Base-by-base conservation (phyloP, 1,284 basidiomycete genomes). In the Pterulicium gracile region DNA sequence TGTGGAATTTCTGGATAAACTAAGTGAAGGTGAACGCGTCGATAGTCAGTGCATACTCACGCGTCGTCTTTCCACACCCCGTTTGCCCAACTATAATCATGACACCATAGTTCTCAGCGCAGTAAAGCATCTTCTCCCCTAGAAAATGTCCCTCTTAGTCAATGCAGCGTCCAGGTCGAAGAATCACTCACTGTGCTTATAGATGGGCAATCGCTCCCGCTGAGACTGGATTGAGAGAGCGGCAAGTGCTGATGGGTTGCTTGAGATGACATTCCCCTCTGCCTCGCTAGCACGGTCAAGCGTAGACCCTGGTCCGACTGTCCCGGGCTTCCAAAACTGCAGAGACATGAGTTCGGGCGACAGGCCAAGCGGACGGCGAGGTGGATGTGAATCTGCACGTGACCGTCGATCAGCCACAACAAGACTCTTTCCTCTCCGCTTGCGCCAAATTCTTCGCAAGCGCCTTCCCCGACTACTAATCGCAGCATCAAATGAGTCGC, bases 51-150 rank as follows among this genome's bases (percentile, higher is more conserved):
- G 41, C 43, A 32, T 40, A 72, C 82, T 61, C 54, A 94, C 91
- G 92, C 51, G 94, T 98, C 7, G 93, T 96, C 67, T 98, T 98
- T 48, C 96, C 95, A 49, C 89, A 96, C 3, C 95, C 96, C 0
- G 95, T 98, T 59, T 98, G 92, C 10, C 92, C 94, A 18, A 98
- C 87, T 3, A 95, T 80, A 46, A 98, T 90, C 2, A 84, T 73
- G 2, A 94, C 86, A 1, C 82, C 83, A 60, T 86, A 77, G 43
- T 74, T 79, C 66, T 98, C 93, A 15, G 97, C 66, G 49, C 83
- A 82, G 59, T 90, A 88, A 2, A 98, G 64, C 12, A 98, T 68
- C 51, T 81, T 79, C 36, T 86, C 70, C 45, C 80, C 88, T 90
- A 51, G 13, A 51, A 42, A 48, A 17, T 44, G 27, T 3, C 24